A percentile compares a stretch with the other conserved stretches of the same genome.
These are phyloP conservation scores for Helichrysum umbraculigerum DNA, from an alignment of 129 eudicot genomes.

Conservation along the genomic window DNA sequence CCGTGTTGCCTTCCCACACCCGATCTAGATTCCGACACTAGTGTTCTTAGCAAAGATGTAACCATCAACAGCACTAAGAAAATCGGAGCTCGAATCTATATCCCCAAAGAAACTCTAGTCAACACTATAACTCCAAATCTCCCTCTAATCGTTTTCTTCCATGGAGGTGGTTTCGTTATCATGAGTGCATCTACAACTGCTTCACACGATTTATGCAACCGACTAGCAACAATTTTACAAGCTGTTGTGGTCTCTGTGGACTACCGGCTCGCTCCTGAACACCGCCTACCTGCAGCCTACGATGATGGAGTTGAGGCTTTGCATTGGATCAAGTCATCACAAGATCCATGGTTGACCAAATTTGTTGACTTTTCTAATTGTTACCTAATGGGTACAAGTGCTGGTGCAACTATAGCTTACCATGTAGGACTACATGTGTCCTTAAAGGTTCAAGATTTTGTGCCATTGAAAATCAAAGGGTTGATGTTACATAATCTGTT, in stretches of 20 bases:
- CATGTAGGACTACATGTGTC: conserved; percentile 40
- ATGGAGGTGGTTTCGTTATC: conserved; percentile 49
- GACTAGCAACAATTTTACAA: conserved; percentile 13
- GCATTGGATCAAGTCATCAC: conserved; percentile 38
- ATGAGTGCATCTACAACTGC: conserved; percentile 9
- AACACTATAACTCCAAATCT: conserved; percentile 11
- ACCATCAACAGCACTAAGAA: conserved; percentile 32
- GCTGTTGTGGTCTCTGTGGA: conserved; percentile 44
- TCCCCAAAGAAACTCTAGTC: conserved; percentile 23
- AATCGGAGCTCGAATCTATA: conserved; percentile 40
- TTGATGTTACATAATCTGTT: conserved; percentile 5
- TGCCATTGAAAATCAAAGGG: conserved; percentile 43
- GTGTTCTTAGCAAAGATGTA: conserved; percentile 39
- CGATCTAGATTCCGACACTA: background rate
- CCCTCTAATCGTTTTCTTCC: conserved; percentile 41
- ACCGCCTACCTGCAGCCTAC: conserved; percentile 54
- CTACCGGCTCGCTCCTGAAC: conserved; percentile 48
- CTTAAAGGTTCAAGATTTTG: background rate
- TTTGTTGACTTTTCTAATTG: conserved; percentile 38
- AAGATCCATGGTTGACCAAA: conserved; percentile 34
- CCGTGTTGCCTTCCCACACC: conserved; percentile 19
- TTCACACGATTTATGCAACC: conserved; percentile 29
- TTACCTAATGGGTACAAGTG: conserved; percentile 54
- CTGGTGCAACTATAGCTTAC: conserved; percentile 57
- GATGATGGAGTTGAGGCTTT: conserved; percentile 43